phyloP scores from a whole-genome alignment of 306 rosid genomes.

The Oemleria cerasiformis region DNA sequence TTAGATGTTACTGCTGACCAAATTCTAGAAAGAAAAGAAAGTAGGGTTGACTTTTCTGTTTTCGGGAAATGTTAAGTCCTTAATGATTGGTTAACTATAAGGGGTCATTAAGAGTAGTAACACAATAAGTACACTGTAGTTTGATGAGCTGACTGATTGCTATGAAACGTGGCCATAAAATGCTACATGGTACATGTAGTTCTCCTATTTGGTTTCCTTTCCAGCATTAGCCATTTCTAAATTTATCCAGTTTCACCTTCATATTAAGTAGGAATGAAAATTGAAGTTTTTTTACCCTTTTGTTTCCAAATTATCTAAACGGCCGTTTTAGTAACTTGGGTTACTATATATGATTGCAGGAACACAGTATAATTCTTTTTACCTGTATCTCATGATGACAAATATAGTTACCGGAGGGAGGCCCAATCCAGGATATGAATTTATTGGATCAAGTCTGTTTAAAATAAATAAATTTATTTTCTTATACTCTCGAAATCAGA shows the following conservation, averaged over 20 bases:
- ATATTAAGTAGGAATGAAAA: neutral
- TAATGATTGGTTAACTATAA: neutral
- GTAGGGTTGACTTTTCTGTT: neutral
- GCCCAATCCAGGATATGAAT: neutral
- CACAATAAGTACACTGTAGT: neutral
- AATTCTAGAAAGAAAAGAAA: neutral
- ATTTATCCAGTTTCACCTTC: constrained; percentile 2
- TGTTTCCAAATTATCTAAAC: neutral
- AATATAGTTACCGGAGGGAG: neutral
- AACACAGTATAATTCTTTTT: neutral
- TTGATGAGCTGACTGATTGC: neutral
- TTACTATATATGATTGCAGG: neutral
- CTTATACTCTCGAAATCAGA: neutral
- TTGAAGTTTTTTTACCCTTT: neutral
- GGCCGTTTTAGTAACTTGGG: neutral
- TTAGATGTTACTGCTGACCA: neutral
- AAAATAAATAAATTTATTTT: neutral
- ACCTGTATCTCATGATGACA: neutral
- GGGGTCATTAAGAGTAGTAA: neutral
- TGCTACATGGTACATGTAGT: neutral
- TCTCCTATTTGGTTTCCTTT: neutral
- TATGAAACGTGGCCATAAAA: neutral
- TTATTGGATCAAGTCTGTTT: neutral
- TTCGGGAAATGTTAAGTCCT: neutral
- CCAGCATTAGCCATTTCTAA: neutral